phyloP scores from a whole-genome alignment of 1,284 basidiomycete genomes.

The Puccinia polysora region DNA sequence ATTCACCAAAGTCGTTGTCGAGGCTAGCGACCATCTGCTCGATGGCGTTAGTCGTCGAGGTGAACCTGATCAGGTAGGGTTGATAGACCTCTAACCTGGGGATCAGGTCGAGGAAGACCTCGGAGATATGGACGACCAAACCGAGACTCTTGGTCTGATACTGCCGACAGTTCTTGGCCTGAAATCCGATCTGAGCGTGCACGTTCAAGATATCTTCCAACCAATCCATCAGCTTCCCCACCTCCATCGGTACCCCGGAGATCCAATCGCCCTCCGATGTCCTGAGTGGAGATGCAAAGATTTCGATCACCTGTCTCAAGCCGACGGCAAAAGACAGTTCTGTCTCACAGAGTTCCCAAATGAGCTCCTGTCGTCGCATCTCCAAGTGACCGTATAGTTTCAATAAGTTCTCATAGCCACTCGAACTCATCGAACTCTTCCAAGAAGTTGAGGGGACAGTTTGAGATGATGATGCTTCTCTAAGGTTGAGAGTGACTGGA shows the following conservation, averaged over 20 bases:
- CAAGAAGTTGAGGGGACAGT: constrained; percentile 20
- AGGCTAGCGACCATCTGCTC: constrained; percentile 60
- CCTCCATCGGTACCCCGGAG: constrained; percentile 64
- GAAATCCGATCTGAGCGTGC: constrained; percentile 63
- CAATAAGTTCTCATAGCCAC: constrained; percentile 49
- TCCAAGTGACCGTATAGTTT: constrained; percentile 57
- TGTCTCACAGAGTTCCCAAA: constrained; percentile 64
- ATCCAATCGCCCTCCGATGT: constrained; percentile 62
- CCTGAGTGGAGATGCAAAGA: constrained; percentile 72
- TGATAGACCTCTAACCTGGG: constrained; percentile 71
- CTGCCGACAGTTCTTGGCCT: constrained; percentile 57
- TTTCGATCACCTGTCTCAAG: constrained; percentile 62
- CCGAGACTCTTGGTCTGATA: constrained; percentile 55
- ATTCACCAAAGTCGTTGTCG: constrained; percentile 72
- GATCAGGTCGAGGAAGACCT: constrained; percentile 62
- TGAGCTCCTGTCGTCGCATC: constrained; percentile 63
- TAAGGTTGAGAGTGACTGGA: not conserved
- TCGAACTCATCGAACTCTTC: constrained; percentile 16
- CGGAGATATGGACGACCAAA: constrained; percentile 59
- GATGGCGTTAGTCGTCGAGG: constrained; percentile 61
- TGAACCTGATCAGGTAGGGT: constrained; percentile 71
- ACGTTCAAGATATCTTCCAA: constrained; percentile 74
- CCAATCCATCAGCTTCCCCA: constrained; percentile 73
- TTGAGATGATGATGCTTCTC: not conserved
- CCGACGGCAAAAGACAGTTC: constrained; percentile 67